Conservation (phyloP, 176 grass and related monocot species). For the Carex littledalei region DNA sequence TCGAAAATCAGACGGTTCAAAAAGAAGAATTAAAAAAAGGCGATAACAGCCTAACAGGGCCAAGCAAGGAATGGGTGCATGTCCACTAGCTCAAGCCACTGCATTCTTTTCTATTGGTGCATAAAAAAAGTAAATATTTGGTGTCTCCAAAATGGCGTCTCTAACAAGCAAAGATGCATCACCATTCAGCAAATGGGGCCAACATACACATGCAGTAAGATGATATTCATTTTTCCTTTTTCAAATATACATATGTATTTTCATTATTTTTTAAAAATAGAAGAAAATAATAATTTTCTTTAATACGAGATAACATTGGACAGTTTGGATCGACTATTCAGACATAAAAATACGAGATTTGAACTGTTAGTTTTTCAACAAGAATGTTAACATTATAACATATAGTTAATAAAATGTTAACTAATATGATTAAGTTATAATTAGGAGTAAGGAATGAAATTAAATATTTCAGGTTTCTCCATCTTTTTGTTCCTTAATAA, state of each 20-base stretch:
- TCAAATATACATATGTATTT: too few species aligned
- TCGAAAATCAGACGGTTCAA: conserved; percentile 7
- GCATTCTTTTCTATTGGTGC: not conserved
- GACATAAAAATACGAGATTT: too few species aligned
- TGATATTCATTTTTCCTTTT: not conserved
- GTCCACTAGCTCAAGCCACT: conserved; percentile 17
- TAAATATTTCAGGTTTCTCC: not conserved
- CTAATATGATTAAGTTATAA: not conserved
- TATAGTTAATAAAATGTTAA: not conserved
- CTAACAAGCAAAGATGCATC: not conserved
- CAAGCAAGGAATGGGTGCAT: conserved; percentile 23
- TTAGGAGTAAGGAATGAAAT: not conserved
- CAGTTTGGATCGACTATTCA: too few species aligned
- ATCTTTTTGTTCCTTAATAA: not conserved
- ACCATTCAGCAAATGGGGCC: not conserved
- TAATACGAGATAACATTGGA: too few species aligned
- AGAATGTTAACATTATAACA: not conserved
- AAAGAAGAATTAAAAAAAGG: conserved; percentile 11
- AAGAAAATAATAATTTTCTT: too few species aligned
- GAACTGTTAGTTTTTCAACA: too few species aligned
- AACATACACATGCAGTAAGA: not conserved
- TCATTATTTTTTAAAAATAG: too few species aligned
- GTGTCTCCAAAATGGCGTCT: not conserved
- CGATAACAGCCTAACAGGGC: not conserved
- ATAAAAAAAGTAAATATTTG: not conserved